A percentile compares a stretch with the other conserved stretches of the same genome.
Conservation (phyloP, 75 land plant species). For the Sequoiadendron giganteum region DNA sequence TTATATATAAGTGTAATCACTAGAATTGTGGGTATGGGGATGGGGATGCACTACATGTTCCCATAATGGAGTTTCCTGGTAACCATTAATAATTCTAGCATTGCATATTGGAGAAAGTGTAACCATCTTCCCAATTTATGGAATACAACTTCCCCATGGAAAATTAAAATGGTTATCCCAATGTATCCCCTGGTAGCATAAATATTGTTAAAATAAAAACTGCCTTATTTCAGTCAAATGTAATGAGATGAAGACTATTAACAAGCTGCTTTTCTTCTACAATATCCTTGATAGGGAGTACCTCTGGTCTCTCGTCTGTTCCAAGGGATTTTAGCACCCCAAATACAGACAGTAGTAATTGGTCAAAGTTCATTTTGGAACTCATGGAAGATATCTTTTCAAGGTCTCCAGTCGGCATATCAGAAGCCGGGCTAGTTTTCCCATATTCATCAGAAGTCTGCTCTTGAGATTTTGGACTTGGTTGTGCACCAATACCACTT, state of each 20-base stretch:
- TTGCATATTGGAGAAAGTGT: too few species aligned
- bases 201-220: background rate
- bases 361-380: constrained; percentile 50
- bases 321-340: constrained; percentile 84
- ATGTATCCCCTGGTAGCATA: too few species aligned
- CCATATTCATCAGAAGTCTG: constrained; percentile 16
- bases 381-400: constrained; percentile 17
- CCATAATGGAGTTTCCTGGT: too few species aligned
- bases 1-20: too few species aligned
- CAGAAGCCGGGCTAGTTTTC: constrained; percentile 13
- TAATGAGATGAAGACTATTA: background rate
- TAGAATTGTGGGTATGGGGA: too few species aligned
- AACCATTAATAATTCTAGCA: too few species aligned
- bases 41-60: too few species aligned
- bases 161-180: too few species aligned
- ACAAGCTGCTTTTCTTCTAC: background rate
- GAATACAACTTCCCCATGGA: too few species aligned
- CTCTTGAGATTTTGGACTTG: constrained; percentile 4
- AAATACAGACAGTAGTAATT: constrained; percentile 75
- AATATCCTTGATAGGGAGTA: constrained; percentile 19
- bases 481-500: constrained; percentile 7
- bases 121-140: too few species aligned
- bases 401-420: constrained; percentile 7
- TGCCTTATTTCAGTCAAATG: background rate
- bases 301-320: constrained; percentile 99